Evolutionary conservation across 1,284 basidiomycete species (phyloP).

Genomic region (Butyriboletus appendiculatus): DNA sequence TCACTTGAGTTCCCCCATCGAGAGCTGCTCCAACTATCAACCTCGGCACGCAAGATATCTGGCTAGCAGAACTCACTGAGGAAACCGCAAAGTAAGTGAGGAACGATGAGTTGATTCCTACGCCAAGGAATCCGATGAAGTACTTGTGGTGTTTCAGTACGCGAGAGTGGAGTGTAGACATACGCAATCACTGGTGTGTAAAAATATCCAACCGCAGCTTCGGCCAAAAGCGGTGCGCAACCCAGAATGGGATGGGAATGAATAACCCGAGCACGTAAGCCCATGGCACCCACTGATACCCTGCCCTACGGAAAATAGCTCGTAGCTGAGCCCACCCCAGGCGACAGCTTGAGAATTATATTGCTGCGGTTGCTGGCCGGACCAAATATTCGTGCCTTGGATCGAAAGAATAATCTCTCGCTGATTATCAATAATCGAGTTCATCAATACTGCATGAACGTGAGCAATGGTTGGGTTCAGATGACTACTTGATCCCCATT

Average conservation of each 20-base stretch:
- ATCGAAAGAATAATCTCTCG: conserved; percentile 46
- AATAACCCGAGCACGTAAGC: conserved; percentile 54
- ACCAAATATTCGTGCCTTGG: conserved; percentile 61
- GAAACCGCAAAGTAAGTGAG: conserved; percentile 50
- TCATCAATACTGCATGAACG: conserved; percentile 45
- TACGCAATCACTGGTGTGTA: conserved; percentile 49
- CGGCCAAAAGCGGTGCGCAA: conserved; percentile 44
- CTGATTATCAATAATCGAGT: conserved; percentile 54
- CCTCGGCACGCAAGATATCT: not conserved
- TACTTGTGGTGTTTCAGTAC: conserved; percentile 32
- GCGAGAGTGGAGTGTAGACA: not conserved
- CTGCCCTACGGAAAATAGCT: conserved; percentile 54
- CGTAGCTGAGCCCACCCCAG: conserved; percentile 62
- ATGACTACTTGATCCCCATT: conserved; percentile 15
- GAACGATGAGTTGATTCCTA: conserved; percentile 52
- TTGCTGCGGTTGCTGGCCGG: conserved; percentile 54
- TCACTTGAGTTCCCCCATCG: conserved; percentile 65
- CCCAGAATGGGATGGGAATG: conserved; percentile 57
- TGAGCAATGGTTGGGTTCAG: not conserved
- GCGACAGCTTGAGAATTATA: conserved; percentile 65
- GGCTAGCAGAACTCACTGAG: conserved; percentile 15
- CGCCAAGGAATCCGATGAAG: conserved; percentile 44
- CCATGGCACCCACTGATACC: conserved; percentile 61
- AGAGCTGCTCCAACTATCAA: conserved; percentile 38
- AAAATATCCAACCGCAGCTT: conserved; percentile 43